Conservation (phyloP, 2,329 filamentous ascomycete genomes). For the Trichophyton mentagrophytes region DNA sequence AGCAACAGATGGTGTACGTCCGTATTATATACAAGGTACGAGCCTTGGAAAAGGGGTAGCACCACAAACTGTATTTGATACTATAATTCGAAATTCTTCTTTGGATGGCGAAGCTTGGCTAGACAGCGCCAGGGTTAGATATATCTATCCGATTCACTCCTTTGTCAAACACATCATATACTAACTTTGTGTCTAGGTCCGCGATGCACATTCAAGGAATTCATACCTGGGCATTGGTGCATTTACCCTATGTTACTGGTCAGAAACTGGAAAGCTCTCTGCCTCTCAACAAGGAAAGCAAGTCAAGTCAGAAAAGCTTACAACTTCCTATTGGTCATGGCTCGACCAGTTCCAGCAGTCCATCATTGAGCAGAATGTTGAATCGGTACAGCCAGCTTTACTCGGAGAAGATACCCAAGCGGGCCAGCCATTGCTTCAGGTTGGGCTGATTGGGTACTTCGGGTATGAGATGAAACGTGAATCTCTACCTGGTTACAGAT, state of each 20-base stretch:
- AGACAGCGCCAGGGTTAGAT: constrained; percentile 11
- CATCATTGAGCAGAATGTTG: constrained; percentile 8
- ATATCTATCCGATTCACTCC: not conserved
- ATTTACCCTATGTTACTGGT: constrained; percentile 7
- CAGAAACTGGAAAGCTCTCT: constrained; percentile 7
- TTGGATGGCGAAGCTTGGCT: constrained; percentile 12
- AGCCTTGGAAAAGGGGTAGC: constrained; percentile 8
- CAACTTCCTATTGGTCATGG: constrained; percentile 10
- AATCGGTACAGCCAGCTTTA: constrained; percentile 2
- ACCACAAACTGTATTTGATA: constrained; percentile 8
- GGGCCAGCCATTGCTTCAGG: constrained; percentile 11
- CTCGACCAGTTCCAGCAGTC: constrained; percentile 10
- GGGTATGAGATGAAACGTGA: constrained; percentile 12
- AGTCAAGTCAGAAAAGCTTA: constrained; percentile 5
- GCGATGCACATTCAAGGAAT: constrained; percentile 11
- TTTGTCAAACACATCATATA: not conserved
- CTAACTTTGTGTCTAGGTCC: constrained; percentile 8
- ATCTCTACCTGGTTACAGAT: constrained; percentile 11
- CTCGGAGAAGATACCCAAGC: constrained; percentile 11
- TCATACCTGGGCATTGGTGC: constrained; percentile 11
- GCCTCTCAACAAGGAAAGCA: constrained; percentile 8
- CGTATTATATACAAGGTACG: constrained; percentile 9
- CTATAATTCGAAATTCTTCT: constrained; percentile 8
- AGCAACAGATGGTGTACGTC: not conserved
- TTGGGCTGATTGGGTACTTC: constrained; percentile 12